These are phyloP conservation scores for Glycyrrhiza uralensis DNA, from an alignment of 306 rosid genomes.

Conservation along the genomic window DNA sequence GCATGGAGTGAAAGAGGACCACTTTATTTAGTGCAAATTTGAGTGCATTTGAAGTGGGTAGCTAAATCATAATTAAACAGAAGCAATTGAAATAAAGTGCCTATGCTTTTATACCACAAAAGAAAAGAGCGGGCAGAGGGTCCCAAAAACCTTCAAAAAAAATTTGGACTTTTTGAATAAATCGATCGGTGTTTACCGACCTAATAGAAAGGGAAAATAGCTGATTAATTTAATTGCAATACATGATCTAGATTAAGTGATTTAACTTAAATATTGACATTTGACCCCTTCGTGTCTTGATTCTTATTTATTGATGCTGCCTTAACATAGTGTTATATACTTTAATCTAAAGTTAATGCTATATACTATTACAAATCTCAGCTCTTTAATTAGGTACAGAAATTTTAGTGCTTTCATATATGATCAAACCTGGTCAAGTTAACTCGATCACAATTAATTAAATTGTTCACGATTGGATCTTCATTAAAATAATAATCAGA, in stretches of 20 bases:
- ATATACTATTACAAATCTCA: constrained; percentile 14
- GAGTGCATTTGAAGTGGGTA: constrained; percentile 49
- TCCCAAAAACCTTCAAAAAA: constrained; percentile 41
- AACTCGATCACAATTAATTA: neutral
- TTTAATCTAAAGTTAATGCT: constrained; percentile 31
- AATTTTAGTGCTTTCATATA: constrained; percentile 28
- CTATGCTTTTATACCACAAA: constrained; percentile 46
- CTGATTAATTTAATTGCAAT: constrained; percentile 29
- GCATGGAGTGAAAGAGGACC: constrained; percentile 34
- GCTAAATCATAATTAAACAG: constrained; percentile 51
- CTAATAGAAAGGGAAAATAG: constrained; percentile 31
- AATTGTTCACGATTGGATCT: neutral
- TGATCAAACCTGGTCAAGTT: constrained; percentile 22
- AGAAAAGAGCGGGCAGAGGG: constrained; percentile 30
- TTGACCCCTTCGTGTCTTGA: constrained; percentile 50
- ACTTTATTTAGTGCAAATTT: constrained; percentile 38
- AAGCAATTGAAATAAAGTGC: constrained; percentile 45
- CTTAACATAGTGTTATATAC: constrained; percentile 19
- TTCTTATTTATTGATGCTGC: constrained; percentile 37
- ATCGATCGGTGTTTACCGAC: constrained; percentile 33
- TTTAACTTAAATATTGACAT: neutral
- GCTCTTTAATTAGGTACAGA: constrained; percentile 15
- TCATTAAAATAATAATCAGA: neutral
- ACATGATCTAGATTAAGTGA: constrained; percentile 40
- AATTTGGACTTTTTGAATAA: constrained; percentile 29